phyloP scores from a whole-genome alignment of 805 yeast species.

The Saccharomycopsis sp. region DNA sequence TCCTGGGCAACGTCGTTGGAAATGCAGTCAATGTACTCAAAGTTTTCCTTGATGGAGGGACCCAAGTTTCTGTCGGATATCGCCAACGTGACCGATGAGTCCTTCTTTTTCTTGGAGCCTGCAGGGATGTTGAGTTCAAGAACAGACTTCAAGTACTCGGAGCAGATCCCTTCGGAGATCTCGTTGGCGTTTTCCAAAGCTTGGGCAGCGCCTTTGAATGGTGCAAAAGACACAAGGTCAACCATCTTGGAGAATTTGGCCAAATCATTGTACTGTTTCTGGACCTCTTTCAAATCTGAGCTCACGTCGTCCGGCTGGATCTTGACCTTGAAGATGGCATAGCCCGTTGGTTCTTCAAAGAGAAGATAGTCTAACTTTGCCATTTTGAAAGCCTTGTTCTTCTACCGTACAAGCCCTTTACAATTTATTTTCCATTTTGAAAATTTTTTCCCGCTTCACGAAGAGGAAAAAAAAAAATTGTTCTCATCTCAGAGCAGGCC shows the following conservation, averaged over 20 bases:
- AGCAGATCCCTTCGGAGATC: constrained; percentile 92
- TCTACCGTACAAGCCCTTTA: background rate
- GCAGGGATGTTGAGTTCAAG: constrained; percentile 88
- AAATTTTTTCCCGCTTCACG: background rate
- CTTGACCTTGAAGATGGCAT: constrained; percentile 89
- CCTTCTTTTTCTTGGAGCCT: constrained; percentile 52
- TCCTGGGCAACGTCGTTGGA: constrained; percentile 92
- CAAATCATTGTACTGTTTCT: constrained; percentile 78
- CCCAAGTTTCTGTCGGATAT: constrained; percentile 93
- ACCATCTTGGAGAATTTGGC: constrained; percentile 84
- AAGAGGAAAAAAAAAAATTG: too few species aligned
- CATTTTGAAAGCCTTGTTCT: constrained; percentile 8
- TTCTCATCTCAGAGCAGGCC: too few species aligned
- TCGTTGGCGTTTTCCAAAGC: constrained; percentile 98
- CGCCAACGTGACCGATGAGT: constrained; percentile 66
- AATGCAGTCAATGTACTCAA: constrained; percentile 84
- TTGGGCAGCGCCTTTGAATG: constrained; percentile 99
- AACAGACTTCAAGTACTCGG: constrained; percentile 82
- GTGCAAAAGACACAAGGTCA: constrained; percentile 91
- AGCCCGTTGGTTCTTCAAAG: constrained; percentile 98
- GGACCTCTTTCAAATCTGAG: constrained; percentile 86
- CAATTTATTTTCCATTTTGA: background rate
- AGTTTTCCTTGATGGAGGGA: constrained; percentile 86
- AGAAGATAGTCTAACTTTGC: constrained; percentile 60
- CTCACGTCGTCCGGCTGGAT: constrained; percentile 93